phyloP scores from a whole-genome alignment of 169 alveolate genomes.

The Amoebophrya sp. region DNA sequence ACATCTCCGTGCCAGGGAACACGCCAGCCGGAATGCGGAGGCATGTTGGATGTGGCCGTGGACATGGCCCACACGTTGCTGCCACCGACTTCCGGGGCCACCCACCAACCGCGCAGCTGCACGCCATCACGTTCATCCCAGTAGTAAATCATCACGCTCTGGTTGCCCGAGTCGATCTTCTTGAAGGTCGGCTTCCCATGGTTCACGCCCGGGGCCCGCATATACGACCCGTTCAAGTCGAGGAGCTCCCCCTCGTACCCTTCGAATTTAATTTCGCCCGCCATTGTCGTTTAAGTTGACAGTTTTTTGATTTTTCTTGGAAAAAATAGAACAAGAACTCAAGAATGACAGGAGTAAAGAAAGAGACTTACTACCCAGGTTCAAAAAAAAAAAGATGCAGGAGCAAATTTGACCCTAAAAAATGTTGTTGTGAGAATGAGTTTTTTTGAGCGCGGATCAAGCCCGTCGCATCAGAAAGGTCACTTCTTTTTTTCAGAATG shows the following conservation, averaged over 20 bases:
- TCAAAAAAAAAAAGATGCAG: too few species aligned
- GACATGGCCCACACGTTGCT: neutral
- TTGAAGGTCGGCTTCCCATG: neutral
- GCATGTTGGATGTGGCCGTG: neutral
- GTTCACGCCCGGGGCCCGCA: neutral
- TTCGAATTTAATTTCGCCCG: neutral
- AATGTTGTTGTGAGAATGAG: too few species aligned
- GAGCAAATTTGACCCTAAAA: too few species aligned
- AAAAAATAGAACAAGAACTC: too few species aligned
- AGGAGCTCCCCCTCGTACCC: neutral
- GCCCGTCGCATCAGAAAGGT: too few species aligned
- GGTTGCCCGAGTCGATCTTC: neutral
- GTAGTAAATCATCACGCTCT: neutral
- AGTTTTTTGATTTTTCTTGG: too few species aligned
- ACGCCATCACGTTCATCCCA: neutral
- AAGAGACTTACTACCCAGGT: too few species aligned
- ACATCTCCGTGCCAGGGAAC: neutral
- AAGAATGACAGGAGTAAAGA: too few species aligned
- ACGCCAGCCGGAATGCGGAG: neutral
- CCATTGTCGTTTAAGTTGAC: neutral
- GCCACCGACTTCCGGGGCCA: neutral
- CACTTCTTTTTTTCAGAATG: too few species aligned
- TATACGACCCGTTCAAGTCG: neutral
- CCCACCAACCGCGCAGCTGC: neutral
- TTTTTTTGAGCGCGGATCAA: too few species aligned